Conservation (phyloP, 202 grass and related monocot genomes). For the Carex sylvatica region DNA sequence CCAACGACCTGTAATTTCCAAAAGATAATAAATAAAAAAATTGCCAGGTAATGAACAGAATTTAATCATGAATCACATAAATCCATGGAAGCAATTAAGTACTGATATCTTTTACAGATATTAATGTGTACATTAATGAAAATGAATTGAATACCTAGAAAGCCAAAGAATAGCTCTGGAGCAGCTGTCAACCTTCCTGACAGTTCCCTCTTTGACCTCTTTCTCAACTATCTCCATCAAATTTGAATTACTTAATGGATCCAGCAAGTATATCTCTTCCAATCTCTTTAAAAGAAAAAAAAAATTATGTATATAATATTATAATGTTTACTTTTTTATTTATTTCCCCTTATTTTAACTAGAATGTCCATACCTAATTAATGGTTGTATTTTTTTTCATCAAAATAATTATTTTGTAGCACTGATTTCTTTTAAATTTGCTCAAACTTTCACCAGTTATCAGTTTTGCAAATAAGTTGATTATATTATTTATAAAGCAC, state of each 20-base stretch:
- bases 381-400: neutral
- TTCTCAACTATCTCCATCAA: slow-evolving; percentile 65
- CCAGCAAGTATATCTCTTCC: slow-evolving; percentile 54
- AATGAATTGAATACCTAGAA: slow-evolving; percentile 41
- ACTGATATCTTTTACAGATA: neutral
- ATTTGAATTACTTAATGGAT: slow-evolving; percentile 49
- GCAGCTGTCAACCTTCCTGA: slow-evolving; percentile 67
- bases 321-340: neutral
- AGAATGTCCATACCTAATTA: neutral
- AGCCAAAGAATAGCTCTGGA: slow-evolving; percentile 83
- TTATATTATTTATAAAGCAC: neutral
- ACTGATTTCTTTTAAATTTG: neutral
- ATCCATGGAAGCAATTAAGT: neutral
- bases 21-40: neutral
- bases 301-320: neutral
- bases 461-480: neutral
- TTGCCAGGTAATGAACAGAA: too few relatives aligned
- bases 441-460: neutral
- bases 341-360: neutral
- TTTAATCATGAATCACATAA: neutral
- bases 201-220: slow-evolving; percentile 54
- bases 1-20: slow-evolving; percentile 70
- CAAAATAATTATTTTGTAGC: neutral
- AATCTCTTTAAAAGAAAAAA: slow-evolving; percentile 48
- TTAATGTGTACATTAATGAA: neutral